Conservation (phyloP, 1,284 basidiomycete genomes). For the Coniferiporia weirii region DNA sequence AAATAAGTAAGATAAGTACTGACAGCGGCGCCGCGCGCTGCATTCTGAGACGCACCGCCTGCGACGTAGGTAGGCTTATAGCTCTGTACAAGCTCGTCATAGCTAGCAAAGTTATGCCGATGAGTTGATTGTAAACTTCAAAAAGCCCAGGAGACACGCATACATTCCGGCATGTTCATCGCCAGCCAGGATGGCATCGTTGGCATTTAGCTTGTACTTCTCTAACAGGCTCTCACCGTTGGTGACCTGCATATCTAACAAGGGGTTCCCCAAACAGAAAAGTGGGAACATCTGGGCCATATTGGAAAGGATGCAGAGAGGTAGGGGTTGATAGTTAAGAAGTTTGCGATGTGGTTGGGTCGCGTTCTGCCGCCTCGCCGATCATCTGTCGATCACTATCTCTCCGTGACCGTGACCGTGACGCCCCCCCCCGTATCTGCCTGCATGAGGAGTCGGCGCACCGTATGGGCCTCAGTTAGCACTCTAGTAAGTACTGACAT, state of each 20-base stretch:
- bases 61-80: constrained; percentile 88
- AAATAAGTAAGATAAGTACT: constrained; percentile 32
- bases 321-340: background rate
- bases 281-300: constrained; percentile 41
- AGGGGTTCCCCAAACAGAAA: constrained; percentile 85
- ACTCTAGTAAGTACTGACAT: no score
- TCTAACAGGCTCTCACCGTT: constrained; percentile 81
- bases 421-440: no score
- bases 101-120: constrained; percentile 44
- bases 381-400: background rate
- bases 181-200: constrained; percentile 95
- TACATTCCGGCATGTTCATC: constrained; percentile 85
- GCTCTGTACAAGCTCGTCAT: constrained; percentile 82
- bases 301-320: background rate
- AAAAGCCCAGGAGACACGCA: constrained; percentile 24
- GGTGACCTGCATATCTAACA: constrained; percentile 86
- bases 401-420: no score
- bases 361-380: background rate
- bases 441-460: no score
- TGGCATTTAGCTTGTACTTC: constrained; percentile 91
- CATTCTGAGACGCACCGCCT: constrained; percentile 95
- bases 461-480: no score
- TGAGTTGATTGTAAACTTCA: background rate
- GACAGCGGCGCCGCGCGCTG: constrained; percentile 93
- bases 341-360: no score